These are phyloP conservation scores for Mycena olivaceomarginata DNA, from an alignment of 768 basidiomycete genomes.

Conservation along the genomic window DNA sequence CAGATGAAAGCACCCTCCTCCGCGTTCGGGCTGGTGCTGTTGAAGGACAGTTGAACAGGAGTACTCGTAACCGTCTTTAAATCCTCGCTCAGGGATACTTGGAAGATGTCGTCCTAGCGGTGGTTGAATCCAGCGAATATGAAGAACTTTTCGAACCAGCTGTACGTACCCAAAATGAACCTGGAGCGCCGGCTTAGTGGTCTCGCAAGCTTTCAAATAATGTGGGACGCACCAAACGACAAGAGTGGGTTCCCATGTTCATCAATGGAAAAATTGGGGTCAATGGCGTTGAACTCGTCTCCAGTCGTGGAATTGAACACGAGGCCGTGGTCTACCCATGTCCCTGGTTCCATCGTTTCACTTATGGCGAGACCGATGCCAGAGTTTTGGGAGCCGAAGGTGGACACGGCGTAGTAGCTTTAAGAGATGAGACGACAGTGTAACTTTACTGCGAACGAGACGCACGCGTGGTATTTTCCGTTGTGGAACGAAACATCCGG, in stretches of 20 bases:
- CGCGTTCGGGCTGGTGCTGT: conserved; percentile 37
- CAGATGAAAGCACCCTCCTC: conserved; percentile 39
- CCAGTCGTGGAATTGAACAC: too few relatives aligned
- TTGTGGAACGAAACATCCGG: too few relatives aligned
- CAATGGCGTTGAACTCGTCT: too few relatives aligned
- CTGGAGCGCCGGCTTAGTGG: not conserved
- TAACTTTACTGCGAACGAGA: not conserved
- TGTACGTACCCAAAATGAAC: conserved; percentile 37
- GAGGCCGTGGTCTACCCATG: too few relatives aligned
- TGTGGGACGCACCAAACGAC: too few relatives aligned
- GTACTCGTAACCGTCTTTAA: conserved; percentile 16
- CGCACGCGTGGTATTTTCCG: conserved; percentile 26
- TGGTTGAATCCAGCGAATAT: not conserved
- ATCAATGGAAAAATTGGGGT: not conserved
- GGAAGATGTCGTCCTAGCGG: conserved; percentile 34
- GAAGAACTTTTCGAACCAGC: not conserved
- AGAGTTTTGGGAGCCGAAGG: too few relatives aligned
- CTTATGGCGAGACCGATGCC: too few relatives aligned
- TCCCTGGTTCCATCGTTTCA: too few relatives aligned
- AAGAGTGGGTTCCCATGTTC: not conserved
- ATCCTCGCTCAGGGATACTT: conserved; percentile 22
- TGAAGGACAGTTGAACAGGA: conserved; percentile 36
- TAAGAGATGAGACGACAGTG: not conserved
- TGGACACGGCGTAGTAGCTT: too few relatives aligned
- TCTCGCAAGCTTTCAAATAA: not conserved